These are phyloP conservation scores for Oryza meridionalis DNA, from an alignment of 176 grass and related monocot genomes.

Conservation along the genomic window DNA sequence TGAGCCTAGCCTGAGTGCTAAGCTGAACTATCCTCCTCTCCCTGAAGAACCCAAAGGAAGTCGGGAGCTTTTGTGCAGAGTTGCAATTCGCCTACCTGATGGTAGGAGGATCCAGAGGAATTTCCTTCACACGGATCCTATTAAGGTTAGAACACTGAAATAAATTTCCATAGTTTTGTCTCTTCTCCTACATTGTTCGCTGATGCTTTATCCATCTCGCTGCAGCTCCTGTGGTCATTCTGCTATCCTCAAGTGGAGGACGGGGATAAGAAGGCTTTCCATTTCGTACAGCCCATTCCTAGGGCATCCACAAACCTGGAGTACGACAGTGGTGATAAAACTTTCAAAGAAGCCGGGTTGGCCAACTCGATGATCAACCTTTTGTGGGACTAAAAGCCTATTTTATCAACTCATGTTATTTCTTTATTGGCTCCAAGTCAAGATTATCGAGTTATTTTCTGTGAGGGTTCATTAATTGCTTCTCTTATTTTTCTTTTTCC, in stretches of 20 bases:
- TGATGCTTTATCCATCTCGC: background rate
- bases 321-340: conserved; percentile 52
- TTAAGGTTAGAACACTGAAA: conserved; percentile 59
- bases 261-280: conserved; percentile 57
- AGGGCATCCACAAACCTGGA: conserved; percentile 62
- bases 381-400: conserved; percentile 61
- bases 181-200: background rate
- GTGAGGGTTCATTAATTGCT: conserved; percentile 22
- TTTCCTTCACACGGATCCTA: conserved; percentile 68
- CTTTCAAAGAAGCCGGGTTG: conserved; percentile 78
- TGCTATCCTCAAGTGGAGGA: conserved; percentile 67
- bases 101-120: conserved; percentile 79
- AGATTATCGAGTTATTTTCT: background rate
- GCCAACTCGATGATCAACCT: conserved; percentile 90
- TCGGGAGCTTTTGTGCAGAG: conserved; percentile 72
- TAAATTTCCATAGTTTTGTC: background rate
- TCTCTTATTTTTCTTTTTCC: background rate
- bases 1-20: conserved; percentile 49
- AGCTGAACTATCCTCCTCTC: conserved; percentile 68
- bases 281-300: conserved; percentile 74
- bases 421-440: conserved; percentile 5
- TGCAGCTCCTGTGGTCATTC: conserved; percentile 90
- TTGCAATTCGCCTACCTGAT: conserved; percentile 76
- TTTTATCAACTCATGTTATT: background rate
- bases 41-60: conserved; percentile 81